Base-by-base conservation (phyloP, 306 rosid species). In the Trifolium repens region DNA sequence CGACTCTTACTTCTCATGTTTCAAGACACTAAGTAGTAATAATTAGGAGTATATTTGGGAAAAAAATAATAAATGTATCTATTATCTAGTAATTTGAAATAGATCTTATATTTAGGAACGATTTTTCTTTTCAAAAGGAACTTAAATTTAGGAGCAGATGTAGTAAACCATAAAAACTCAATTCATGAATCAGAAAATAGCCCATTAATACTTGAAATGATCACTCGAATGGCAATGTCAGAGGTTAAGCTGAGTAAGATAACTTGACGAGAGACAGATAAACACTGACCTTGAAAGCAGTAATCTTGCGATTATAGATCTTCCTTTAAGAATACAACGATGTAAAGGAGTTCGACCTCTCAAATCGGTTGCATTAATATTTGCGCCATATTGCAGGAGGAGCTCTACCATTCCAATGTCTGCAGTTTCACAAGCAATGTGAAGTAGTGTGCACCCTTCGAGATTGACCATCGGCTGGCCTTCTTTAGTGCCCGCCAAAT, bases 371-470 rank as follows among this genome's bases (percentile, higher is more conserved):
- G 88, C 96, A 78, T 92, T 96, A 63, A 90, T 67, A 84, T 86
- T 85, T 60, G 96, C 98, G 75, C 99, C 97, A 59, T 93, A 96
- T 85, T 96, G 99, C 76, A 96, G 87, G 59, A 96, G 99, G 80
- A 96, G 96, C 76, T 96, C 99, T 70, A 96, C 85, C 99, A 96
- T 92, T 64, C 96, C 93, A 32, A 96, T 90, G 80, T 96, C 99
- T 24, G 93, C 89, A 54, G 96, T 92, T 83, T 96, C 98, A 75
- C 96, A 96, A 43, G 99, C 97, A 42, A 96, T 91, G 78, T 96
- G 99, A 73, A 96, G 96, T 65, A 96, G 90, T 64, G 96, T 83
- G 86, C 89, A 88, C 50, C 98, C 97, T 35, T 90, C 91, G 32
- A 87, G 85, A 82, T 92, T 89, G 76, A 85, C 91, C 80, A 85